These are phyloP conservation scores for Fusarium sp. DNA, from an alignment of 2,329 filamentous ascomycete species.

Conservation along the genomic window DNA sequence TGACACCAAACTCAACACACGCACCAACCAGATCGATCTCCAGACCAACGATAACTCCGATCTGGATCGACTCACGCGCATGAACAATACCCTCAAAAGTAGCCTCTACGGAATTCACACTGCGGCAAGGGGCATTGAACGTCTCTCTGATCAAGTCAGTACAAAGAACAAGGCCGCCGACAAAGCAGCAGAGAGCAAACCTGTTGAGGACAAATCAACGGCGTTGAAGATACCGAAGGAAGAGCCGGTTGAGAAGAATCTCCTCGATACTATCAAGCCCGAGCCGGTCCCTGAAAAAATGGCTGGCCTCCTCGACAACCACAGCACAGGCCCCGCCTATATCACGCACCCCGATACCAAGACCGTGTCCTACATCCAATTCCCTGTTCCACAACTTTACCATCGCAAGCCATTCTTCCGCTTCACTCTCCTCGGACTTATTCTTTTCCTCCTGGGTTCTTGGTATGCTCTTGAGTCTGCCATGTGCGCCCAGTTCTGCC, in stretches of 20 bases:
- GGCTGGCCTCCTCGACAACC: slow-evolving; percentile 20
- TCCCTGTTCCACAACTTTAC: slow-evolving; percentile 63
- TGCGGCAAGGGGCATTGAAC: slow-evolving; percentile 68
- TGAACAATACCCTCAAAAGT: slow-evolving; percentile 64
- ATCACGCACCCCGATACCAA: slow-evolving; percentile 13
- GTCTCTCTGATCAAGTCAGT: slow-evolving; percentile 64
- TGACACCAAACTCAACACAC: slow-evolving; percentile 44
- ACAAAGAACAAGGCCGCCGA: slow-evolving; percentile 48
- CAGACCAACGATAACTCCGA: slow-evolving; percentile 51
- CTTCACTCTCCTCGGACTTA: slow-evolving; percentile 61
- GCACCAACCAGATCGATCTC: slow-evolving; percentile 38
- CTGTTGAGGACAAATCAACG: slow-evolving; percentile 4
- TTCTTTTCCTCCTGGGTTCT: slow-evolving; percentile 57
- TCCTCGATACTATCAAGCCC: slow-evolving; percentile 12
- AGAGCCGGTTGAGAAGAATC: slow-evolving; percentile 19
- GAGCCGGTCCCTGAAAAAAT: slow-evolving; percentile 26
- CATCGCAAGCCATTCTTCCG: slow-evolving; percentile 57
- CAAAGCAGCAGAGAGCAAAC: slow-evolving; percentile 12
- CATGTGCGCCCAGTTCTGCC: slow-evolving; percentile 67
- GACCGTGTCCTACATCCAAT: slow-evolving; percentile 52
- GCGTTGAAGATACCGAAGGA: slow-evolving; percentile 10
- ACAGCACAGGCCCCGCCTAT: slow-evolving; percentile 34
- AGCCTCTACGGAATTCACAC: slow-evolving; percentile 65
- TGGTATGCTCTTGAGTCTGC: slow-evolving; percentile 67
- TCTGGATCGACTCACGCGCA: slow-evolving; percentile 59